Percentiles rank a stretch among this genome's conserved stretches.
These are phyloP conservation scores for Clavariopsis aquatica DNA, from an alignment of 495 filamentous ascomycete species.

Conservation along the genomic window DNA sequence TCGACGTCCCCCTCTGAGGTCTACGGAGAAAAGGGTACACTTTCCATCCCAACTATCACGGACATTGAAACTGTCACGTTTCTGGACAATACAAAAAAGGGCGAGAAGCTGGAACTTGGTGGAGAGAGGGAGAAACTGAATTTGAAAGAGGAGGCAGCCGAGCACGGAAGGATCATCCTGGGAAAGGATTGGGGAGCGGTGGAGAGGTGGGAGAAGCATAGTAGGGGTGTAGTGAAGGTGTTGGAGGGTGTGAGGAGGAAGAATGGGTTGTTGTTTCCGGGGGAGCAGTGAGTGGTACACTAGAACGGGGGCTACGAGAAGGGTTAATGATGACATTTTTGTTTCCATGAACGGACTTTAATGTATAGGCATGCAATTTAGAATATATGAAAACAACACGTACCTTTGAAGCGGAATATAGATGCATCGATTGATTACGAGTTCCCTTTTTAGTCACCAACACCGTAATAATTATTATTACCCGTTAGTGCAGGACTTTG, in stretches of 20 bases:
- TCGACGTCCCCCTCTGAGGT: slow-evolving; percentile 40
- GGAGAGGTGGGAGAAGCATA: slow-evolving; percentile 39
- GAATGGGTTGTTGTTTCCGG: slow-evolving; percentile 43
- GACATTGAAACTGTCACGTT: slow-evolving; percentile 43
- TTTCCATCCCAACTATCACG: slow-evolving; percentile 42
- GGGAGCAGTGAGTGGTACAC: too few species aligned
- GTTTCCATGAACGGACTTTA: too few species aligned
- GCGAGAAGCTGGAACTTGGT: slow-evolving; percentile 37
- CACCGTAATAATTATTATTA: too few species aligned
- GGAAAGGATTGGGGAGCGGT: slow-evolving; percentile 39
- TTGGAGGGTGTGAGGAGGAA: slow-evolving; percentile 42
- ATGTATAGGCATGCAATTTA: too few species aligned
- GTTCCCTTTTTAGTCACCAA: too few species aligned
- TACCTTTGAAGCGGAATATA: too few species aligned
- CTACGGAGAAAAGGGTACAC: slow-evolving; percentile 44
- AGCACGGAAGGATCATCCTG: slow-evolving; percentile 46
- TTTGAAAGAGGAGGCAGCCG: slow-evolving; percentile 45
- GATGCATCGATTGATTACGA: too few species aligned
- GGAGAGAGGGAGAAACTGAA: slow-evolving; percentile 41
- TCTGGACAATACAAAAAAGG: slow-evolving; percentile 36
- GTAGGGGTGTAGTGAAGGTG: slow-evolving; percentile 40
- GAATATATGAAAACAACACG: too few species aligned
- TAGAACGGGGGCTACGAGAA: too few species aligned
- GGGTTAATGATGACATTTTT: too few species aligned
- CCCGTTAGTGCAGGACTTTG: too few species aligned